Percentiles rank a stretch among this genome's conserved stretches.
These are phyloP conservation scores for Pisolithus microcarpus DNA, from an alignment of 768 basidiomycete genomes.

Conservation along the genomic window DNA sequence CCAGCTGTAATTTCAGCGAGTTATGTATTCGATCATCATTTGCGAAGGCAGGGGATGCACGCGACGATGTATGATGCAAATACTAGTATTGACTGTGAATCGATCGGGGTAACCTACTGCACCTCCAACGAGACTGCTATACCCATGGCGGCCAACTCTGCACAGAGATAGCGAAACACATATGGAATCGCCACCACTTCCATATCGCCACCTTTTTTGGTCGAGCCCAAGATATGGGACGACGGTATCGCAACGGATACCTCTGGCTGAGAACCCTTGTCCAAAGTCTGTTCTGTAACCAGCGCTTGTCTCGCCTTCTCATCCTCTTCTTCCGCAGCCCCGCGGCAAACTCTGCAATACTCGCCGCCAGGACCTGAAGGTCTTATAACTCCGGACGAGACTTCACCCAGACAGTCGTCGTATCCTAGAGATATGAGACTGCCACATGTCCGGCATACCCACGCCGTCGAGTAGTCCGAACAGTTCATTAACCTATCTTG, in stretches of 20 bases:
- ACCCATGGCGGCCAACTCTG: slow-evolving; percentile 98
- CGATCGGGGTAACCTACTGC: slow-evolving; percentile 25
- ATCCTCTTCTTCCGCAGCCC: slow-evolving; percentile 56
- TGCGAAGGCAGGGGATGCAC: neutral
- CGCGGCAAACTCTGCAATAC: slow-evolving; percentile 92
- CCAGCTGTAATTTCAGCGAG: slow-evolving; percentile 9
- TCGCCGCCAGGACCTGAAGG: slow-evolving; percentile 77
- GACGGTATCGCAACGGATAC: slow-evolving; percentile 61
- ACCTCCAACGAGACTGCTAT: slow-evolving; percentile 85
- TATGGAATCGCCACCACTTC: slow-evolving; percentile 95
- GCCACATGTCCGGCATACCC: slow-evolving; percentile 97
- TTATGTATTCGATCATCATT: slow-evolving; percentile 10
- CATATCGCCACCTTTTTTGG: slow-evolving; percentile 69
- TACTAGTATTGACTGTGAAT: neutral
- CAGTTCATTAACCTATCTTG: slow-evolving; percentile 99
- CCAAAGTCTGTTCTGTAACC: slow-evolving; percentile 46
- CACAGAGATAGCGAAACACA: slow-evolving; percentile 89
- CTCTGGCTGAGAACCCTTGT: slow-evolving; percentile 37
- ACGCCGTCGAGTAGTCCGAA: slow-evolving; percentile 98
- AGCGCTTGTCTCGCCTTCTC: slow-evolving; percentile 53
- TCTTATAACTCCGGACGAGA: slow-evolving; percentile 44
- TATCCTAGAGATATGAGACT: slow-evolving; percentile 94
- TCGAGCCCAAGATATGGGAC: slow-evolving; percentile 54
- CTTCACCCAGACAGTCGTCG: slow-evolving; percentile 76
- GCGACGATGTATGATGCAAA: too few species aligned